Evolutionary conservation across 2,329 filamentous ascomycete genomes (phyloP), one percentile per base, ranked within the genome.

Genomic region (Cladosporium oxysporum): DNA sequence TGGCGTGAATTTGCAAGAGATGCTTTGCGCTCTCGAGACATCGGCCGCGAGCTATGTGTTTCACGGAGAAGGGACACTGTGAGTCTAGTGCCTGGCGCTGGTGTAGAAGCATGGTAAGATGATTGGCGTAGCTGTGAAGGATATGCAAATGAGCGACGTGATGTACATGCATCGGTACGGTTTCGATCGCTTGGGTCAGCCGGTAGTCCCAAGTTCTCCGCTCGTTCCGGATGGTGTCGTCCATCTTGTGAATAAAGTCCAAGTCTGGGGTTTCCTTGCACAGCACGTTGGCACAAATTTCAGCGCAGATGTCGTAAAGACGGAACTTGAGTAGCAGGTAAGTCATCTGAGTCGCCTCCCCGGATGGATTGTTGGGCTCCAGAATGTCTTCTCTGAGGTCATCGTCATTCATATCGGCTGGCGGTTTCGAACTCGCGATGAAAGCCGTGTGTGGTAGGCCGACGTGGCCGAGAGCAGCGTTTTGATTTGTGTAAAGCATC

Each of bases 101-200:
- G 58, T 79, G 74, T 1, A 79, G 74, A 2, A 80, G 73, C 1
- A 80, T 72, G 21, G 74, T 70, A 1, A 79, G 70, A 52, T 80
- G 78, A 55, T 79, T 73, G 33, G 77, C 76, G 62, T 79, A 77
- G 65, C 77, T 76, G 66, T 79, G 77, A 26, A 80, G 73, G 29
- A 80, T 79, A 60, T 79, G 75, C n/a, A 78, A 68, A 66, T 80
- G 78, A 55, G 77, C 78, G 47, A 75, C 70, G 63, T 80, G 78
- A 52, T 79, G 74, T 18, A 70, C 67, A 2, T 73, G 74, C 5
- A 78, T 69, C 5, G 73, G 69, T 72, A 64, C 75, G 76, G 50
- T 69, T 71, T 47, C 76, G 72, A 18, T 73, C 76, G n/a, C 77
- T 71, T 14, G 67, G 68, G 16, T 72, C 60, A 26, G 77, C 75